These are phyloP conservation scores for Trichosporon faecale DNA, from an alignment of 1,284 basidiomycete genomes.

Conservation along the genomic window DNA sequence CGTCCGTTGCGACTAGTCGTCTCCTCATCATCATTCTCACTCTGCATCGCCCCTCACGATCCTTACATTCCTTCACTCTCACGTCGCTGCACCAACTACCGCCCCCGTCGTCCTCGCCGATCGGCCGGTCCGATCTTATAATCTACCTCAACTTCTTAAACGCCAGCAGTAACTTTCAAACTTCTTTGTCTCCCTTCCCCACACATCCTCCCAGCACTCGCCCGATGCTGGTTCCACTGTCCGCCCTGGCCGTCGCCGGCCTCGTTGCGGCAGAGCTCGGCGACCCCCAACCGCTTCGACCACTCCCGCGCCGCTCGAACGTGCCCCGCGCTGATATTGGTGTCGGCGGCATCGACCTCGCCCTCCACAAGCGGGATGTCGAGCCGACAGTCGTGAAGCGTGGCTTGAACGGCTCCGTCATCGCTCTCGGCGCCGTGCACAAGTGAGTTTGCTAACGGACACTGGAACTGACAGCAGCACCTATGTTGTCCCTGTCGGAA, in stretches of 20 bases:
- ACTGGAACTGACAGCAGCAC: constrained; percentile 28
- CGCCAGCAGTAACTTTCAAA: background rate
- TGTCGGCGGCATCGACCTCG: constrained; percentile 14
- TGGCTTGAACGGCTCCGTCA: constrained; percentile 15
- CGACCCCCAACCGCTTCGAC: background rate
- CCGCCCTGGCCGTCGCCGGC: background rate
- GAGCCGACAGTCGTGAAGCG: background rate
- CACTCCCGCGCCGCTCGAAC: background rate
- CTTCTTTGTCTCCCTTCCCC: background rate
- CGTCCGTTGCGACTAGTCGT: constrained; percentile 1
- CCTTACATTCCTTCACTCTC: background rate
- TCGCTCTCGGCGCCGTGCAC: constrained; percentile 13
- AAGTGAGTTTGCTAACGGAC: background rate
- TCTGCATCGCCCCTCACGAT: constrained; percentile 1
- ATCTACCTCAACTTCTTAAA: background rate
- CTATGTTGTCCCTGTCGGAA: constrained; percentile 39
- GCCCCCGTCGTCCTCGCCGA: background rate
- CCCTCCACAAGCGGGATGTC: background rate
- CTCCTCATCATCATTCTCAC: background rate
- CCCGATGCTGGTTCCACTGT: background rate
- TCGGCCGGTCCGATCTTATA: constrained; percentile 6
- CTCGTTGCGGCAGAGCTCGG: background rate
- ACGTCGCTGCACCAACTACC: background rate
- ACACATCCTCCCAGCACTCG: background rate
- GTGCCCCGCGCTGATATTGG: background rate